Conservation (phyloP, 305 asterid species). For the Rubia tinctorum region DNA sequence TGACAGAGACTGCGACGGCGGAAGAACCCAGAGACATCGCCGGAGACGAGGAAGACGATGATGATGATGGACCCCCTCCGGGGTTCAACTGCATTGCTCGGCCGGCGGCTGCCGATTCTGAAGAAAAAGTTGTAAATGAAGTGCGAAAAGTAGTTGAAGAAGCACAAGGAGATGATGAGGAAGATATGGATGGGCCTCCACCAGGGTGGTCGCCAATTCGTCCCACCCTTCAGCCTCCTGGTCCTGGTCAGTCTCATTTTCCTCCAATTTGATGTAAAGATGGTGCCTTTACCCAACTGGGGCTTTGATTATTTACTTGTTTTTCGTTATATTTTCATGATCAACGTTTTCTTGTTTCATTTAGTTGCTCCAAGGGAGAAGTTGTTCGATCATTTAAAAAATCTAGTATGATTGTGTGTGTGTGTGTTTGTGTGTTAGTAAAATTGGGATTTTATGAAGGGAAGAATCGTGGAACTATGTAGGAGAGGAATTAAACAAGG, state of each 20-base stretch:
- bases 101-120: constrained; percentile 11
- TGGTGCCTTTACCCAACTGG: background rate
- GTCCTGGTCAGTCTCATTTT: constrained; percentile 43
- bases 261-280: background rate
- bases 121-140: constrained; percentile 14
- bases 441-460: too few species aligned
- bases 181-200: constrained; percentile 53
- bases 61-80: constrained; percentile 84
- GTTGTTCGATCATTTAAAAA: too few species aligned
- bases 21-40: constrained; percentile 10
- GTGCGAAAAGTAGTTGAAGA: constrained; percentile 2
- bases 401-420: too few species aligned
- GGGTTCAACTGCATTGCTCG: constrained; percentile 52
- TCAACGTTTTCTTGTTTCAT: background rate
- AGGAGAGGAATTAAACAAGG: too few species aligned
- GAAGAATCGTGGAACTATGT: too few species aligned
- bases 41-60: constrained; percentile 34
- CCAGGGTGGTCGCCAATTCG: constrained; percentile 60
- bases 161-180: constrained; percentile 8
- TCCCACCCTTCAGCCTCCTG: constrained; percentile 35
- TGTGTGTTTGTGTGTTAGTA: too few species aligned
- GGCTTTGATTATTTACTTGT: background rate
- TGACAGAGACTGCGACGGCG: constrained; percentile 4
- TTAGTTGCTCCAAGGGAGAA: background rate
- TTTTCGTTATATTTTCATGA: background rate